phyloP scores from a whole-genome alignment of 2,329 filamentous ascomycete genomes.

The Aspergillus unguis region DNA sequence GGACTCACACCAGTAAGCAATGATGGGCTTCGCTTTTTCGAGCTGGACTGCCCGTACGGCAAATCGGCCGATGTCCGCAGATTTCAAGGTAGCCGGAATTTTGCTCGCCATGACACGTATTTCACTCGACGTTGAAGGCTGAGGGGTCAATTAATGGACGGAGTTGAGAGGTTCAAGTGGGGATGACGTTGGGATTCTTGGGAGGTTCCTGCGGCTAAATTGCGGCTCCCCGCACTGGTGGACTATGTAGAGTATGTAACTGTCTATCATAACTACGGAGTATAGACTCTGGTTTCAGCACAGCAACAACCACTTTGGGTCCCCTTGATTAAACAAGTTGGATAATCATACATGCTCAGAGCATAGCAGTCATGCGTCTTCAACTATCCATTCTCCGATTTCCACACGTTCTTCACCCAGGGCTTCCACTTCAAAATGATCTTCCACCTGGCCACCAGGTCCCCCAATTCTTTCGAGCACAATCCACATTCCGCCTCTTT shows the following conservation, averaged over 20 bases:
- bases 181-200: slow-evolving; percentile 25
- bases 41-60: slow-evolving; percentile 80
- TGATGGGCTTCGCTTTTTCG: slow-evolving; percentile 76
- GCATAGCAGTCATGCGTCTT: slow-evolving; percentile 25
- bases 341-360: not conserved
- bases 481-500: slow-evolving; percentile 66
- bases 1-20: slow-evolving; percentile 89
- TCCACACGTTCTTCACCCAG: slow-evolving; percentile 43
- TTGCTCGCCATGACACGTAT: slow-evolving; percentile 62
- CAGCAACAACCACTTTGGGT: not conserved
- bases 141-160: not conserved
- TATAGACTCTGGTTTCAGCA: not conserved
- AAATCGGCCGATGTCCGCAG: slow-evolving; percentile 79
- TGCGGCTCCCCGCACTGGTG: slow-evolving; percentile 1
- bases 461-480: slow-evolving; percentile 77
- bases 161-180: slow-evolving; percentile 8
- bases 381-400: slow-evolving; percentile 42
- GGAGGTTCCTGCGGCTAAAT: slow-evolving; percentile 1
- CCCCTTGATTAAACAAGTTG: not conserved
- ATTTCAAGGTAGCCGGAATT: slow-evolving; percentile 70
- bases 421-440: slow-evolving; percentile 43
- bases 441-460: slow-evolving; percentile 49
- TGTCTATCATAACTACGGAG: not conserved
- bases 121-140: not conserved
- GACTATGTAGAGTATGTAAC: not conserved